These are phyloP conservation scores for Parastagonospora nodorum DNA, from an alignment of 2,329 filamentous ascomycete species.

Conservation along the genomic window DNA sequence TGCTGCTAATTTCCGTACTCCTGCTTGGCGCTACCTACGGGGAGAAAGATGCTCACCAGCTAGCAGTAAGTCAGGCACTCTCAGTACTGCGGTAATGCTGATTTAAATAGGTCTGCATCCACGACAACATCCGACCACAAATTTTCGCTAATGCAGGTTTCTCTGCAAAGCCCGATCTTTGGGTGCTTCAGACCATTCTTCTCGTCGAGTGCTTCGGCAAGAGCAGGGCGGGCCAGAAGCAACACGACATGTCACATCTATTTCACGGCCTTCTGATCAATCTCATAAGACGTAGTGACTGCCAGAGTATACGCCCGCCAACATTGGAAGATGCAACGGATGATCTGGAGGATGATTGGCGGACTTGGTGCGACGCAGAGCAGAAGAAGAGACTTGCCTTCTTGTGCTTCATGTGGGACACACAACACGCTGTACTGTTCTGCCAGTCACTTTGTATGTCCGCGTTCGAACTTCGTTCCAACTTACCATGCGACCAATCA, in stretches of 20 bases:
- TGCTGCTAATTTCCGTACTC: constrained; percentile 61
- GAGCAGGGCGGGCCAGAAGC: constrained; percentile 64
- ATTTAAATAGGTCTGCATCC: constrained; percentile 57
- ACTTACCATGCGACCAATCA: constrained; percentile 60
- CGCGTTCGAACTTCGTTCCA: constrained; percentile 64
- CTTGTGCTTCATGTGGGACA: constrained; percentile 70
- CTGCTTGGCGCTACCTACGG: constrained; percentile 67
- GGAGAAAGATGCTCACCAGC: constrained; percentile 62
- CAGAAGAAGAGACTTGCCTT: constrained; percentile 64
- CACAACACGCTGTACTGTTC: constrained; percentile 67
- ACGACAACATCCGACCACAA: constrained; percentile 63
- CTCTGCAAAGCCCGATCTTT: constrained; percentile 63
- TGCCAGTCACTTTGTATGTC: constrained; percentile 71
- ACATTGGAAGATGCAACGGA: constrained; percentile 41
- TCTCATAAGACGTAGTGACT: constrained; percentile 59
- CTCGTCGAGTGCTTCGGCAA: constrained; percentile 70
- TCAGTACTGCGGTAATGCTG: background rate
- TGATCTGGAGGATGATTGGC: constrained; percentile 57
- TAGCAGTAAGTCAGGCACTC: constrained; percentile 51
- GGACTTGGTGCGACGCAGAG: constrained; percentile 59
- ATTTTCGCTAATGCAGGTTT: constrained; percentile 65
- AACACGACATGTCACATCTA: constrained; percentile 67
- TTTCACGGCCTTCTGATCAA: constrained; percentile 63
- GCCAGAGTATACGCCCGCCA: constrained; percentile 52
- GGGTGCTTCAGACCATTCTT: constrained; percentile 66